phyloP scores from a whole-genome alignment of 345 rosid species.

The Ceriops zippeliana region DNA sequence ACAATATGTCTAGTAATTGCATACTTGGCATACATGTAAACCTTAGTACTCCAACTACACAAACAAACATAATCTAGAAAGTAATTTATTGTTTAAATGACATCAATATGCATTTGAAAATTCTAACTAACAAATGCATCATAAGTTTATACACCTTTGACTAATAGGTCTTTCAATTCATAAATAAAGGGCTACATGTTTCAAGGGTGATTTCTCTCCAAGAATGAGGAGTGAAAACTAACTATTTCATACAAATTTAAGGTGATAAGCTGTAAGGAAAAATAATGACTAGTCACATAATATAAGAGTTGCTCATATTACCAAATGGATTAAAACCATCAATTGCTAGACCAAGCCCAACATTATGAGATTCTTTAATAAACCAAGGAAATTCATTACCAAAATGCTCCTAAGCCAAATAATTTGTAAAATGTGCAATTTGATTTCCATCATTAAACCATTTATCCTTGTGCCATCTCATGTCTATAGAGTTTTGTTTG shows the following conservation, averaged over 20 bases:
- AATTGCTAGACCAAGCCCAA: background rate
- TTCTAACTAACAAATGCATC: background rate
- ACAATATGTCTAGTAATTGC: background rate
- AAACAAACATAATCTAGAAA: background rate
- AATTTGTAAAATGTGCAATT: background rate
- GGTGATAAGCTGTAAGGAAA: too few relatives aligned
- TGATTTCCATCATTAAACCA: background rate
- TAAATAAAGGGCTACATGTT: background rate
- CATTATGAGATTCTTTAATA: background rate
- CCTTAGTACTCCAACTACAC: background rate
- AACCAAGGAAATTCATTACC: background rate
- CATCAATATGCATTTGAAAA: background rate
- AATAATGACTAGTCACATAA: conserved; percentile 1
- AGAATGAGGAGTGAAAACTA: too few relatives aligned
- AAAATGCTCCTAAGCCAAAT: background rate
- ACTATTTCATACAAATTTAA: too few relatives aligned
- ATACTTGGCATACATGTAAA: background rate
- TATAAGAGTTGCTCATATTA: background rate
- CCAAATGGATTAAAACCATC: conserved; percentile 3
- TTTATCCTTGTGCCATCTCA: conserved; percentile 3
- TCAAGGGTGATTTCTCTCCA: too few relatives aligned
- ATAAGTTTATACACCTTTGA: background rate
- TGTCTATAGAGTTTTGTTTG: background rate
- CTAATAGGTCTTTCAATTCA: conserved; percentile 1
- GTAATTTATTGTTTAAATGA: conserved; percentile 6